A percentile compares a stretch with the other conserved stretches of the same genome.
phyloP scores from a whole-genome alignment of 441 rosid species.

The Croton setiger region DNA sequence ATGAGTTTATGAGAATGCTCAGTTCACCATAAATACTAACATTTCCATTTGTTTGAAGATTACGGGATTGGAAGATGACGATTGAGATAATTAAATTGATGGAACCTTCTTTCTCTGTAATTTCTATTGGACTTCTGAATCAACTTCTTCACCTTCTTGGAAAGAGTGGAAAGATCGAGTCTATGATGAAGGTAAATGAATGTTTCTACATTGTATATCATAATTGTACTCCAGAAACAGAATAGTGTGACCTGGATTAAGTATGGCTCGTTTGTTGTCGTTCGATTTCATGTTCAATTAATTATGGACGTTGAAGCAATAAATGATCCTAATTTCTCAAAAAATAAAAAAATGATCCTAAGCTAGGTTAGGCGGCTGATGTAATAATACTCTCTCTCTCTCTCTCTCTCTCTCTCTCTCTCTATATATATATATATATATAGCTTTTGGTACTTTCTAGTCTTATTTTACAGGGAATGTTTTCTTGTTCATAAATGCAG shows the following conservation, averaged over 20 bases:
- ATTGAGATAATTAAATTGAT: conserved; percentile 48
- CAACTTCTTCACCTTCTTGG: conserved; percentile 79
- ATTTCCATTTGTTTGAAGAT: conserved; percentile 36
- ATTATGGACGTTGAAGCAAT: background rate
- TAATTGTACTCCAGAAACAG: background rate
- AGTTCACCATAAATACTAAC: conserved; percentile 12
- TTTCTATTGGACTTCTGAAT: conserved; percentile 66
- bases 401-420: too few species aligned
- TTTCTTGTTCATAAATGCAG: conserved; percentile 34
- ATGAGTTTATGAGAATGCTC: background rate
- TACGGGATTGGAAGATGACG: conserved; percentile 71
- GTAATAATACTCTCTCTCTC: background rate
- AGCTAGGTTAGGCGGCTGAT: background rate
- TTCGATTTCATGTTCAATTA: conserved; percentile 3
- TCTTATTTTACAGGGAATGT: conserved; percentile 1
- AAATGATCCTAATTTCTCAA: background rate
- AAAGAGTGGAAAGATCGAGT: conserved; percentile 77
- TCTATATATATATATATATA: too few species aligned
- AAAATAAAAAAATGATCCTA: background rate
- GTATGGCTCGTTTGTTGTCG: background rate
- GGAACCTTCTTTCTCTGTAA: conserved; percentile 56
- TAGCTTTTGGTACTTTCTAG: background rate
- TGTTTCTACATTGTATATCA: conserved; percentile 12
- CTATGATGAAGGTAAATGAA: conserved; percentile 67
- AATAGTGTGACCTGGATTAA: background rate